Evolutionary conservation across 2,329 filamentous ascomycete genomes (phyloP), one percentile per base, ranked within the genome.

Genomic region (Lachnellula willkommii): DNA sequence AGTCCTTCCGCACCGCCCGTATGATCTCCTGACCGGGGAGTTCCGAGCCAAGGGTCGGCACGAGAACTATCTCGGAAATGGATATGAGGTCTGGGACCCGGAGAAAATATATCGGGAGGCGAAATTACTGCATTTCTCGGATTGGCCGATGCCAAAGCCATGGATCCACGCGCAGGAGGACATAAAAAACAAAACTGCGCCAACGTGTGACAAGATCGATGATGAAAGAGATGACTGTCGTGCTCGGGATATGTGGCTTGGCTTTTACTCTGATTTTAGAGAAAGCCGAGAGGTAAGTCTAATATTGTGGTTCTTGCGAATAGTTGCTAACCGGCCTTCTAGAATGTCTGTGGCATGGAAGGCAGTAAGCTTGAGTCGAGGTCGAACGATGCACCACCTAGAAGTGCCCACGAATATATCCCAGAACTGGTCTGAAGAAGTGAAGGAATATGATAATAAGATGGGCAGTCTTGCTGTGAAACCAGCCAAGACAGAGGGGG

Each of bases 71-170:
- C 63, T 83, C 3, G 80, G 79, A 1, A 74, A 72, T 58, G 68
- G 70, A 26, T 73, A 71, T 57, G 68, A 71, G 36, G 60, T 56
- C 8, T 83, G 80, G 79, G 76, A 82, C 62, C 72, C 80, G 0
- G 75, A 81, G 20, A 71, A 69, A 47, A 72, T 73, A 2, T 65
- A 77, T 46, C 68, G 72, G 14, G 77, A 81, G 60, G 78, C 80
- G 3, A 82, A 80, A 56, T 69, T 81, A 2, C 73, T 84, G 5
- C 80, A 83, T 63, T 84, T 83, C 66, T 79, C 75, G 26, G 81
- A 84, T 65, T 81, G 78, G 77, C 81, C 81, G 3, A 59, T 82
- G 49, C 79, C 80, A 3, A 83, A 83, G 61, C 81, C 81, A 2
- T 82, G 79, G 79, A 6, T 39, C 32, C 9, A 47, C 17, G 22